These are phyloP conservation scores for Calonectria hawksworthii DNA, from an alignment of 2,329 filamentous ascomycete species.

Conservation along the genomic window DNA sequence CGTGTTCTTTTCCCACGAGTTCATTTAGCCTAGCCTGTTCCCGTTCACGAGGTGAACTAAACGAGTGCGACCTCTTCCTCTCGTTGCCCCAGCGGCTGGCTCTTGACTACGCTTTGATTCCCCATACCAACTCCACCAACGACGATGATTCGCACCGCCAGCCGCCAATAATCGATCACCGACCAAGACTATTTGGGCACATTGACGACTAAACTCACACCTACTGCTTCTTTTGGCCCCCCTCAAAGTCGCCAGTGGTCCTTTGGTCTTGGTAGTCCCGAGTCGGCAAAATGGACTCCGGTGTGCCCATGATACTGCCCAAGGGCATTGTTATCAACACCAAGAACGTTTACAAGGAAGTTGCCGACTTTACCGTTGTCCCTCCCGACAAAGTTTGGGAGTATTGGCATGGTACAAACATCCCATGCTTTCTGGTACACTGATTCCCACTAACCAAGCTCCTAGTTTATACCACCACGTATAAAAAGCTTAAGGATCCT, in stretches of 20 bases:
- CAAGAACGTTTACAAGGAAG: slow-evolving; percentile 65
- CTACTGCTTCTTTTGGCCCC: background rate
- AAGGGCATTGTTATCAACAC: slow-evolving; percentile 71
- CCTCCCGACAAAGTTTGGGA: slow-evolving; percentile 67
- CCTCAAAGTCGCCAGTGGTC: slow-evolving; percentile 23
- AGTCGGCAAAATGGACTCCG: slow-evolving; percentile 49
- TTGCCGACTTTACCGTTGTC: slow-evolving; percentile 65
- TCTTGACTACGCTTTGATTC: background rate
- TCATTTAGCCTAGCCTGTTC: background rate
- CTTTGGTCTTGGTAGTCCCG: slow-evolving; percentile 15
- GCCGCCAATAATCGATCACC: slow-evolving; percentile 34
- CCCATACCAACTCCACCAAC: slow-evolving; percentile 13
- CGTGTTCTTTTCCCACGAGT: background rate
- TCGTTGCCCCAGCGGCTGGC: background rate
- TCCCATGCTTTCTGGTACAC: slow-evolving; percentile 7
- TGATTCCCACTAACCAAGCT: slow-evolving; percentile 30
- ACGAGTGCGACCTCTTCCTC: background rate
- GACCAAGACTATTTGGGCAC: slow-evolving; percentile 23
- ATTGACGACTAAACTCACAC: slow-evolving; percentile 27
- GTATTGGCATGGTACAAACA: slow-evolving; percentile 69
- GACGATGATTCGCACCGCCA: slow-evolving; percentile 41
- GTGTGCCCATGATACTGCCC: slow-evolving; percentile 63
- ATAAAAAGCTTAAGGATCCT: slow-evolving; percentile 71
- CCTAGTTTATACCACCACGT: slow-evolving; percentile 72
- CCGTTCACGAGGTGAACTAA: background rate